Base-by-base conservation (phyloP, 257 asterid species). In the Scutellaria galericulata region DNA sequence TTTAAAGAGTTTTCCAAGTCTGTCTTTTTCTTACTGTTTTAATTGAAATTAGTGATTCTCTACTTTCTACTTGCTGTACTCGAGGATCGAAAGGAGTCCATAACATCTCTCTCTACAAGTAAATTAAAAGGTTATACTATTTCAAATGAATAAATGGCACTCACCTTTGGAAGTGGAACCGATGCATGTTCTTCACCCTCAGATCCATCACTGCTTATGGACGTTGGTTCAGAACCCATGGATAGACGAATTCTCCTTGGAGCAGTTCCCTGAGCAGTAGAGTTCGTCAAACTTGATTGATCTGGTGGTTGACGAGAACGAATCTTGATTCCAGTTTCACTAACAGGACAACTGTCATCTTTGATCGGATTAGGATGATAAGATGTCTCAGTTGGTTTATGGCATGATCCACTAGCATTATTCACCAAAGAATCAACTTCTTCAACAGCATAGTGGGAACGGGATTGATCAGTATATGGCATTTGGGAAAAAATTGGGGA, bases 191-290 rank as follows among this genome's bases (percentile, higher is more conserved):
- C 73, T 31, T 67, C 61, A 22, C 12, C 79, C 27, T 71, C 12
- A 46, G 74, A 54, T 56, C 50, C 75, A 53, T 70, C 57, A n/a
- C 35, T 10, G 53, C n/a, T 3, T 9, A 39, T 2, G 24, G 79
- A 66, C n/a, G 54, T 54, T n/a, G 63, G 78, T 64, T 41, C 52
- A n/a, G 24, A 44, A 48, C 45, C 78, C 42, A 12, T 37, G 63
- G 24, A 53, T 59, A 88, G 72, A 27, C 67, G 84, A 48, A 89
- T 54, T 80, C 91, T 84, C 68, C 91, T 85, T 37, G 85, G 70
- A 71, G 93, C 89, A 82, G 79, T 79, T 75, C 96, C 96, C 61
- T 83, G 96, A 61, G 45, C 39, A 10, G 75, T 41, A 60, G 63
- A 42, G 61, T 71, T 71, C 51, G 13, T 57, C 12, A 64, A 59